phyloP scores from a whole-genome alignment of 306 rosid species.

The Vigna mungo region DNA sequence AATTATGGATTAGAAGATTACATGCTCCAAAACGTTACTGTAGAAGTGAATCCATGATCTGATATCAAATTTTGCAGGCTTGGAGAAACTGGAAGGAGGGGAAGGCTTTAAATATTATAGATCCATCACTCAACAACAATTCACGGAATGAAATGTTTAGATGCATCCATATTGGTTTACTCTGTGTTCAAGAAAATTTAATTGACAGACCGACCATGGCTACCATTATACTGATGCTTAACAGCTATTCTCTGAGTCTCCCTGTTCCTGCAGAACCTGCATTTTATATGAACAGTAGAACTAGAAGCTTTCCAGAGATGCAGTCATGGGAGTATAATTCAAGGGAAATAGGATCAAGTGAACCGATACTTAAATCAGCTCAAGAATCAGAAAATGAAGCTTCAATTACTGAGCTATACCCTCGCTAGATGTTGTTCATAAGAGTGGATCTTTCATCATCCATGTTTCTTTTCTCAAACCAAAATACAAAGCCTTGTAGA shows the following conservation, averaged over 20 bases:
- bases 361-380: background rate
- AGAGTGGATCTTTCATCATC: background rate
- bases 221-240: background rate
- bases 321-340: conserved; percentile 6
- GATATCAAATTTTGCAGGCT: background rate
- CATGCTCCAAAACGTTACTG: background rate
- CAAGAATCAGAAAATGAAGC: conserved; percentile 6
- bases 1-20: background rate
- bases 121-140: background rate
- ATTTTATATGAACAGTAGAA: background rate
- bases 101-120: background rate
- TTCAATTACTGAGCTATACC: background rate
- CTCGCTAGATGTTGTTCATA: background rate
- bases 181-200: conserved; percentile 19
- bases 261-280: background rate
- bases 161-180: conserved; percentile 18
- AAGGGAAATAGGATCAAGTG: background rate
- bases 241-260: background rate
- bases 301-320: background rate
- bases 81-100: conserved; percentile 23
- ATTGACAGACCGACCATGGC: background rate
- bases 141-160: background rate
- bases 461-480: no score
- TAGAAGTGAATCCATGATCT: background rate
- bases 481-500: no score